Base-by-base conservation (phyloP, 306 rosid genomes). In the Glycine soja region DNA sequence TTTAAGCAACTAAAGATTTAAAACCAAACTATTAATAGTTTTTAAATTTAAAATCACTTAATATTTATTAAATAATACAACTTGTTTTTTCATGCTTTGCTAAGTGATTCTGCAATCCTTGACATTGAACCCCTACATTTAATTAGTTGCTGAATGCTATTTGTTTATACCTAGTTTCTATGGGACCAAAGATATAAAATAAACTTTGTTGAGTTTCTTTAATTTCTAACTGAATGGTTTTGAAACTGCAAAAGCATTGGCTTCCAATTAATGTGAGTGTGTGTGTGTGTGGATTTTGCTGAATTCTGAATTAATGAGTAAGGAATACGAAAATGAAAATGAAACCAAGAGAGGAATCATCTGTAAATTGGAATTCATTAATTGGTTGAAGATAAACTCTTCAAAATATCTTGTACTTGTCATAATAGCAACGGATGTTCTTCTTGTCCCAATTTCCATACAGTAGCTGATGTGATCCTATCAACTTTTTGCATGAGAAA, bases 241-340 rank as follows among this genome's bases (percentile, higher is more conserved):
- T 68, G 9, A 43, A 47, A 24, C 19, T 56, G 56, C 58, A 12
- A 19, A 24, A 4, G 11, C 36, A n/a, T 7, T 38, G 74, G 59
- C 6, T 64, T 50, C 42, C 74, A 67, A 10, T 59, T 59, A 47
- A 76, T 34, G 19, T 65, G 19, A 36, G n/a, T n/a, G n/a, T n/a
- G n/a, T n/a, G n/a, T n/a, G n/a, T n/a, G n/a, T n/a, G n/a, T 4
- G 7, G 40, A 36, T 36, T 36, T 38, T 66, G 46, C n/a, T n/a
- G n/a, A n/a, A n/a, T n/a, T n/a, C 14, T 16, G 16, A 48, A 52
- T 42, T 46, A 63, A 76, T 4, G 62, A 34, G 2, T 16, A 18
- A 48, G 63, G 40, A 34, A 65, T 58, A 70, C 9, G 15, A 65
- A 65, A 77, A n/a, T 48, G 53, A 77, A 64, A 52, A 32, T 8